phyloP scores from a whole-genome alignment of 2,329 filamentous ascomycete species.

The Aspergillus udagawae region DNA sequence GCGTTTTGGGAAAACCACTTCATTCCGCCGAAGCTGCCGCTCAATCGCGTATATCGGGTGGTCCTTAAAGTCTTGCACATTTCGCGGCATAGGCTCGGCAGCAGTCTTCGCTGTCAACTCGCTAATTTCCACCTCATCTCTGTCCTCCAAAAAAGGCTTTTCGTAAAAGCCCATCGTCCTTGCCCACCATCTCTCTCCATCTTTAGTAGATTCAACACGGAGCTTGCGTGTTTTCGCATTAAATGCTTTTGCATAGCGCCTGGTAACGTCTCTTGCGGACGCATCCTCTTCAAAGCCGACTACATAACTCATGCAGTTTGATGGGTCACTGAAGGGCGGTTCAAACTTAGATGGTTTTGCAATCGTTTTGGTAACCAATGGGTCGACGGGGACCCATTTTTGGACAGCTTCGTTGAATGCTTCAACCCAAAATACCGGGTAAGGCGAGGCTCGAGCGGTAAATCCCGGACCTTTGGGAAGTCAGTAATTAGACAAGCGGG shows the following conservation, averaged over 20 bases:
- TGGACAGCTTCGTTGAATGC: constrained; percentile 80
- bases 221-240: constrained; percentile 82
- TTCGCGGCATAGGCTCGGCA: constrained; percentile 78
- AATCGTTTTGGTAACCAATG: constrained; percentile 74
- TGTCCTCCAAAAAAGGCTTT: constrained; percentile 50
- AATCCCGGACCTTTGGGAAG: constrained; percentile 33
- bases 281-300: constrained; percentile 80
- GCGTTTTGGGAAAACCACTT: constrained; percentile 71
- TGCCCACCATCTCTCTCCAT: constrained; percentile 55
- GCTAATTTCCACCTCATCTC: constrained; percentile 79
- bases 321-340: constrained; percentile 71
- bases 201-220: constrained; percentile 67
- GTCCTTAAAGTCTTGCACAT: constrained; percentile 80
- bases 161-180: constrained; percentile 41
- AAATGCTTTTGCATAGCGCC: constrained; percentile 80
- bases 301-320: constrained; percentile 78
- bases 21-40: constrained; percentile 75
- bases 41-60: constrained; percentile 82
- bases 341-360: constrained; percentile 74
- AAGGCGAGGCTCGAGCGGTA: constrained; percentile 63
- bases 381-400: constrained; percentile 87
- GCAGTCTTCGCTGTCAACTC: constrained; percentile 69
- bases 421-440: constrained; percentile 93
- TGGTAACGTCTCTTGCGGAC: constrained; percentile 77
- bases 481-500: constrained; percentile 8